phyloP scores from a whole-genome alignment of 2,329 filamentous ascomycete species.

The Aureobasidium sp. region DNA sequence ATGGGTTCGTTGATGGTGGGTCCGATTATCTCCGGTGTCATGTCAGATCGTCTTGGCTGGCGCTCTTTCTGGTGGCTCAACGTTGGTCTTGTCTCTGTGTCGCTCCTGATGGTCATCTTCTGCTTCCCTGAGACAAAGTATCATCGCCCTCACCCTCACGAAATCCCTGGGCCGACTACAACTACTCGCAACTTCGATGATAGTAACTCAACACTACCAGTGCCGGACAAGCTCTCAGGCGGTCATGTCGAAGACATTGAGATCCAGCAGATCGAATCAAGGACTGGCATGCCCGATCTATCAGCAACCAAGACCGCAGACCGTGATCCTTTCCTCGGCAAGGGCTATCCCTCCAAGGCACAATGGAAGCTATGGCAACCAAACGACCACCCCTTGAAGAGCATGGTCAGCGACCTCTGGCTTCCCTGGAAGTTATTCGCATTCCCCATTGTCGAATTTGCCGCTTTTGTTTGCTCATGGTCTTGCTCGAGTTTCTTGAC shows the following conservation, averaged over 20 bases:
- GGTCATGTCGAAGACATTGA: constrained; percentile 14
- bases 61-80: constrained; percentile 61
- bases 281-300: constrained; percentile 18
- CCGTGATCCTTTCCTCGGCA: constrained; percentile 47
- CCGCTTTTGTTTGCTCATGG: constrained; percentile 55
- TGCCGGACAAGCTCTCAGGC: constrained; percentile 1
- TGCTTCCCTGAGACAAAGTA: constrained; percentile 58
- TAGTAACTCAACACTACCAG: constrained; percentile 8
- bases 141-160: constrained; percentile 36
- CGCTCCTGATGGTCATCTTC: constrained; percentile 46
- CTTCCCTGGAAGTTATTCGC: constrained; percentile 54
- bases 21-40: constrained; percentile 51
- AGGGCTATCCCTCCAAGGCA: constrained; percentile 44
- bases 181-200: not conserved
- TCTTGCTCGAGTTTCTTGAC: constrained; percentile 49
- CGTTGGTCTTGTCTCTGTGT: constrained; percentile 43
- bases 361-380: constrained; percentile 50
- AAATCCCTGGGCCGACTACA: constrained; percentile 14
- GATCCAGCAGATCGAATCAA: constrained; percentile 18
- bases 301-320: constrained; percentile 30
- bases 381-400: constrained; percentile 37
- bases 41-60: constrained; percentile 52
- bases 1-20: constrained; percentile 55
- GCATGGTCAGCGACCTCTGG: constrained; percentile 47
- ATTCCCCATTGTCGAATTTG: constrained; percentile 56